Base-by-base conservation (phyloP, 192 early-diverging fungal genomes). In the Radiomyces spectabilis region DNA sequence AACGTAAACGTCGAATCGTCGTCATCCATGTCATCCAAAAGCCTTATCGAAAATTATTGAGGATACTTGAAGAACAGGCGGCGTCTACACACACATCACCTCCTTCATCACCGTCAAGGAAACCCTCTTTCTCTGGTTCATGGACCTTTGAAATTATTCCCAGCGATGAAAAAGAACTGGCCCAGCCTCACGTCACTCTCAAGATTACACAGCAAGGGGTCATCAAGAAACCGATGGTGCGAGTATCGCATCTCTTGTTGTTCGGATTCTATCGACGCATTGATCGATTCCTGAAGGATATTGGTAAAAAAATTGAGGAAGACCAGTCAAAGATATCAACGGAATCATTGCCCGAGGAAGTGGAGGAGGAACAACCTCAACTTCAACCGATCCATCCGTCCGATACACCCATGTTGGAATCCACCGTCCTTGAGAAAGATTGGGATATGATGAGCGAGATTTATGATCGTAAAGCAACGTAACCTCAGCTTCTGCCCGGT, bases 371-470 rank as follows among this genome's bases (percentile, higher is more conserved):
- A 31, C 27, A 16, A 18, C 9, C 2, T 27, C 24, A 32, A 46
- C 13, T 9, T 5, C 16, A 21, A 31, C 5, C 30, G 39, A 30
- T 22, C n/a, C 33, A 51, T 18, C 1, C 45, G 26, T 16, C 26
- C 49, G 32, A 51, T 12, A 2, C 32, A 19, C 1, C 32, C 13
- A 25, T 46, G 29, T 50, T 37, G 27, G 39, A 32, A 34, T 26
- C n/a, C 19, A 43, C 25, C 15, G 44, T 51, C 10, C 13, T 43
- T 10, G 56, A 58, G 16, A 53, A 47, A 16, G 64, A 66, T 9
- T 66, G 64, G 64, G 64, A 66, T 46, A 38, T 60, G 22, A 42
- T 66, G 22, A 66, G 64, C 44, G 64, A 66, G 25, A 60, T 66
- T 25, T 66, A 66, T 55, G 64, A 66, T 29, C 59, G 59, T 27